phyloP scores from a whole-genome alignment of 2,329 filamentous ascomycete species.

The Xylariaceae sp. region DNA sequence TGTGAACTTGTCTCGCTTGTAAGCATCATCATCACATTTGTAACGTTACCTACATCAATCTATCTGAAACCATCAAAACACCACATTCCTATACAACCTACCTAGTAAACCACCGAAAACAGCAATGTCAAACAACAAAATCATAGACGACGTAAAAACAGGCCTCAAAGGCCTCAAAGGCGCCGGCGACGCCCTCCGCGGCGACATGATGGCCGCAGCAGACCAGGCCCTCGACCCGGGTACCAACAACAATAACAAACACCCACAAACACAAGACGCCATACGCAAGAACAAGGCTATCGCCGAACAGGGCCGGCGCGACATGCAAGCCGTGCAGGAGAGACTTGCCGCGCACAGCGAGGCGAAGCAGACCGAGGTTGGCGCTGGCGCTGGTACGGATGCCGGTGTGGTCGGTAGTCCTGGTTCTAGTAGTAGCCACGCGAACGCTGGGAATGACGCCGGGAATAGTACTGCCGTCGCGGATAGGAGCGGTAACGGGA shows the following conservation, averaged over 20 bases:
- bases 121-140: slow-evolving; percentile 25
- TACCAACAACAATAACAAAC: slow-evolving; percentile 12
- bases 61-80: neutral
- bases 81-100: neutral
- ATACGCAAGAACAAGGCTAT: slow-evolving; percentile 25
- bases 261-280: slow-evolving; percentile 24
- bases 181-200: slow-evolving; percentile 32
- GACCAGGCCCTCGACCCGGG: slow-evolving; percentile 30
- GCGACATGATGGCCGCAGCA: slow-evolving; percentile 25
- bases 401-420: neutral
- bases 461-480: neutral
- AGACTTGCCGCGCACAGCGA: slow-evolving; percentile 26
- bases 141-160: slow-evolving; percentile 32
- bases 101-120: neutral
- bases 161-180: slow-evolving; percentile 31
- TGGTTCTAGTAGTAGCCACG: neutral
- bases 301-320: slow-evolving; percentile 26
- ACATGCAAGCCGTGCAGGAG: slow-evolving; percentile 24
- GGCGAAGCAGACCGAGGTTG: neutral
- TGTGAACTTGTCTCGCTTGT: neutral
- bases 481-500: neutral
- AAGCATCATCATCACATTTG: neutral
- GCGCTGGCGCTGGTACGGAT: neutral
- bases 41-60: too few relatives aligned
- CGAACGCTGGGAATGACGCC: neutral